Percentiles rank a stretch among this genome's conserved stretches.
Evolutionary conservation across 768 basidiomycete species (phyloP).

Genomic region (Hypholoma sublateritium): DNA sequence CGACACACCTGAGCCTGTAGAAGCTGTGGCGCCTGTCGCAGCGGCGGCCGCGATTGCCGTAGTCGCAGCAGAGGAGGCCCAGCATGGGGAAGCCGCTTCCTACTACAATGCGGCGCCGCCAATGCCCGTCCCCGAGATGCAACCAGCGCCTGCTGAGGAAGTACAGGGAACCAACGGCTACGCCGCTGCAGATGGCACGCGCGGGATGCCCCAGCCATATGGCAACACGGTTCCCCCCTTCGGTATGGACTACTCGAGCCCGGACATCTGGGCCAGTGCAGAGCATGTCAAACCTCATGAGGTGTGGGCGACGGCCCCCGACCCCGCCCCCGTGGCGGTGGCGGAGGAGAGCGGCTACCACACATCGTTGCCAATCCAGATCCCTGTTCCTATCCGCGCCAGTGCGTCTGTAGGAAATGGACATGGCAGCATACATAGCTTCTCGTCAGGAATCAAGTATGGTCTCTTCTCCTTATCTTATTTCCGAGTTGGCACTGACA

Average conservation of each 20-base stretch:
- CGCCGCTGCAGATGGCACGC: neutral
- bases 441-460: conserved; percentile 13
- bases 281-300: conserved; percentile 1
- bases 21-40: neutral
- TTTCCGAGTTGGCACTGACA: neutral
- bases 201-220: neutral
- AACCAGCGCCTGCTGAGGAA: neutral
- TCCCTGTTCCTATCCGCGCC: conserved; percentile 11
- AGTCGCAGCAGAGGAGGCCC: neutral
- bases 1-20: neutral
- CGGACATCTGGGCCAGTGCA: conserved; percentile 21
- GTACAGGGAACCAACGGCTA: neutral
- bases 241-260: conserved; percentile 4
- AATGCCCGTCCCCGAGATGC: conserved; percentile 11
- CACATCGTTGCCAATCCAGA: conserved; percentile 2
- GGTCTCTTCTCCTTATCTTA: neutral
- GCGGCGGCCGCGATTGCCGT: neutral
- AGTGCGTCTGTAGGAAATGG: conserved; percentile 1
- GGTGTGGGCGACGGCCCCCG: conserved; percentile 5
- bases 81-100: conserved; percentile 10
- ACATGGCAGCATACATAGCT: conserved; percentile 8
- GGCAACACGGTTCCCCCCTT: neutral
- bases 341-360: neutral
- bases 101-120: conserved; percentile 8
- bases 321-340: neutral